Evolutionary conservation across 2,329 filamentous ascomycete genomes (phyloP), one percentile per base, ranked within the genome.

Genomic region (Fusarium beomiforme): DNA sequence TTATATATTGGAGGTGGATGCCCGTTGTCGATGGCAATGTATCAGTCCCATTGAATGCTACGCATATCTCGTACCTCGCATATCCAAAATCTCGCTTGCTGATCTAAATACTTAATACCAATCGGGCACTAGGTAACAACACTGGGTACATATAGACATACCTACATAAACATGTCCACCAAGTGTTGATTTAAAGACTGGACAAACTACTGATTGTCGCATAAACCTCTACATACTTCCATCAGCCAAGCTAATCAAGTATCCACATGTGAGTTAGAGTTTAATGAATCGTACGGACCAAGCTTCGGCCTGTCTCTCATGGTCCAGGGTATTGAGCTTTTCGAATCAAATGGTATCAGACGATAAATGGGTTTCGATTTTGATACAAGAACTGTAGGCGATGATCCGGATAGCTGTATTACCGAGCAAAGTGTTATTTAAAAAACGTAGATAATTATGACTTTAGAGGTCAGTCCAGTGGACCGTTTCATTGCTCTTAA

Each of bases 81-180:
- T 59, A 59, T 47, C 55, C 47, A 34, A 67, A 64, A 67, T 67
- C 63, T 65, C 63, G 64, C 63, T 56, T 67, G 63, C 23, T 46
- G 64, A 67, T 67, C 63, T 17, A 61, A 67, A 67, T 67, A 62
- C 36, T 16, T 21, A n/a, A 41, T 29, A 41, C 31, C 37, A 63
- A 59, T 55, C 49, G 26, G 26, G 36, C 37, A 51, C 29, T 29
- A 10, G 29, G 24, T 29, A 51, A 36, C 33, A 57, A 37, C 33
- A 23, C 42, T 51, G 43, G 24, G 33, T 51, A 47, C 19, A 23
- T 29, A 37, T 21, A 36, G 24, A 31, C 24, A 37, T 51, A 9
- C 43, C 24, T 24, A 9, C 43, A n/a, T 24, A 37, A 19, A 21
- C 17, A 37, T 37, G 21, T 33, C 59, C 37, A 54, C 34, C 46